Conservation (phyloP, 202 grass and related monocot genomes). For the Musa balbisiana region DNA sequence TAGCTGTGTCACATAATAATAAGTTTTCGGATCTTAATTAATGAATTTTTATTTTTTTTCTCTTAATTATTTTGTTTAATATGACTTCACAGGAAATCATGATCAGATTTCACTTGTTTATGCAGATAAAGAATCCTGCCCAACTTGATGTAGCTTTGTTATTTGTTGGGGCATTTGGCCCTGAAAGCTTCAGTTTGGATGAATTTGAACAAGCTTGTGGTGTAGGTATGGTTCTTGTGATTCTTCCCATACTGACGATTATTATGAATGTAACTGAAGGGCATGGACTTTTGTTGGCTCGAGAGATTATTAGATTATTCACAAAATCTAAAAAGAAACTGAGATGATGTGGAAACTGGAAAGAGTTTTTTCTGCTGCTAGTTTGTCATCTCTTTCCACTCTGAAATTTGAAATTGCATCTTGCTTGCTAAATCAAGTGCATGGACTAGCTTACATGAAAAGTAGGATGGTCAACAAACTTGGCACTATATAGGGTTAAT, state of each 20-base stretch:
- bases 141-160: conserved; percentile 71
- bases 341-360: not conserved
- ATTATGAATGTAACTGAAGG: not conserved
- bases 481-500: too few species aligned
- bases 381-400: not conserved
- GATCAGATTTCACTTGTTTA: not conserved
- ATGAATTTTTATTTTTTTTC: not conserved
- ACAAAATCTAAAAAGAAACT: not conserved
- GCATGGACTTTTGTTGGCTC: too few species aligned
- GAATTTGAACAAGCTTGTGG: conserved; percentile 72
- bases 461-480: too few species aligned
- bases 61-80: too few species aligned
- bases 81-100: not conserved
- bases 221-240: conserved; percentile 45
- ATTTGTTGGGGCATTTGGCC: conserved; percentile 55
- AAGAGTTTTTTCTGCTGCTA: not conserved
- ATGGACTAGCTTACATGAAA: too few species aligned
- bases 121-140: conserved; percentile 82
- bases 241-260: not conserved
- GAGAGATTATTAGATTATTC: not conserved
- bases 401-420: too few species aligned
- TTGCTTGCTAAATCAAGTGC: too few species aligned
- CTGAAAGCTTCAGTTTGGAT: conserved; percentile 45
- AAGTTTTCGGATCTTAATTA: not conserved
- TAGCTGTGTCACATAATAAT: not conserved